phyloP scores from a whole-genome alignment of 495 filamentous ascomycete species.

The Podospora didyma region DNA sequence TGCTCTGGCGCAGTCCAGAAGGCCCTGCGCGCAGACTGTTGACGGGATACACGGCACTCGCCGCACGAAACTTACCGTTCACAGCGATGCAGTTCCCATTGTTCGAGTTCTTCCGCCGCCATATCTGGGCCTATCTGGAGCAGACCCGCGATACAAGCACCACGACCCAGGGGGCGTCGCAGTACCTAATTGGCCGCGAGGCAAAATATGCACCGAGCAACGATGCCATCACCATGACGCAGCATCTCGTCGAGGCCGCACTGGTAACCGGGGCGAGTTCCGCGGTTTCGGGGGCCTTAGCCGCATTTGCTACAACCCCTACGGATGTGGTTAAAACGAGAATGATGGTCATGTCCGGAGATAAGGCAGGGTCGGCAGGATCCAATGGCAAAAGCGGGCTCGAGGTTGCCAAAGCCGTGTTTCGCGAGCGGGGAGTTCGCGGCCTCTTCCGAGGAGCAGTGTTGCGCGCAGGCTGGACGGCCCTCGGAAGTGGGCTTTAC shows the following conservation, averaged over 20 bases:
- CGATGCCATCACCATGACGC: background rate
- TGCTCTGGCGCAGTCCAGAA: conserved; percentile 26
- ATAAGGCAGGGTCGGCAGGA: conserved; percentile 1
- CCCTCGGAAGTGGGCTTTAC: conserved; percentile 76
- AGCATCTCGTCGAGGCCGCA: conserved; percentile 54
- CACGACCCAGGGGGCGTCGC: conserved; percentile 11
- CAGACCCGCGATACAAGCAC: conserved; percentile 8
- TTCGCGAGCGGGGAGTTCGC: conserved; percentile 57
- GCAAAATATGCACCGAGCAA: background rate
- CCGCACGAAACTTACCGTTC: conserved; percentile 77
- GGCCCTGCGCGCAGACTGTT: conserved; percentile 48
- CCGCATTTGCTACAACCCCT: conserved; percentile 72
- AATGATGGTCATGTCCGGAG: conserved; percentile 59
- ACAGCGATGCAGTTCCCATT: conserved; percentile 86
- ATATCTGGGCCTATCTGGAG: conserved; percentile 31
- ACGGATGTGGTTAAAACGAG: conserved; percentile 82
- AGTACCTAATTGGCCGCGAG: conserved; percentile 2
- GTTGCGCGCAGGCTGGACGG: conserved; percentile 75
- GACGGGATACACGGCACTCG: conserved; percentile 75
- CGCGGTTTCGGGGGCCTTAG: conserved; percentile 61
- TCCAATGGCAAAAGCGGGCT: conserved; percentile 31
- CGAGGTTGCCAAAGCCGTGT: conserved; percentile 58
- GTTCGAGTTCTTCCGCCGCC: conserved; percentile 62
- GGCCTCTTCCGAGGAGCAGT: conserved; percentile 76
- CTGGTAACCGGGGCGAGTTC: conserved; percentile 67